These are phyloP conservation scores for Sicyos baderoa DNA, from an alignment of 306 rosid genomes.

Conservation along the genomic window DNA sequence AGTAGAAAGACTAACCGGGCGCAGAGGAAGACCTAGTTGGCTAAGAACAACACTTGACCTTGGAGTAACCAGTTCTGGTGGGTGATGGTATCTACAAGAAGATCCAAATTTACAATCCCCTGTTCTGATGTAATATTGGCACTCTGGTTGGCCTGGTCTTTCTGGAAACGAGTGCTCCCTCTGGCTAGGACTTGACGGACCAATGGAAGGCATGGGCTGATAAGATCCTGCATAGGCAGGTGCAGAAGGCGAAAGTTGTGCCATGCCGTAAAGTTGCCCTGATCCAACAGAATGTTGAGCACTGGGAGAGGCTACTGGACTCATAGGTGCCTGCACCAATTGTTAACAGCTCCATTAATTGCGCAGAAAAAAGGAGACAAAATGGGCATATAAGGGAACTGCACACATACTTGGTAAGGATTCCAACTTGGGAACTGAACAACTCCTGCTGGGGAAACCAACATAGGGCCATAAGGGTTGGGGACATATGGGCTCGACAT, in stretches of 20 bases:
- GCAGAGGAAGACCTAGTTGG: conserved; percentile 78
- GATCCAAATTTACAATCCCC: conserved; percentile 96
- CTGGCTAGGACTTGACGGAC: conserved; percentile 52
- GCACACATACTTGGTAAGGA: conserved; percentile 63
- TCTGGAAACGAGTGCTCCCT: conserved; percentile 74
- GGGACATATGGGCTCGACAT: conserved; percentile 63
- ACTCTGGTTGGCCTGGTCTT: conserved; percentile 90
- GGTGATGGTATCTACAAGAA: conserved; percentile 97
- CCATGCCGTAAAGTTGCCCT: conserved; percentile 53
- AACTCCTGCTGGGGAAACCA: conserved; percentile 68
- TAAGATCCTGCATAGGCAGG: conserved; percentile 48
- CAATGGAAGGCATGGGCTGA: conserved; percentile 54
- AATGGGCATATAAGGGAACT: conserved; percentile 21
- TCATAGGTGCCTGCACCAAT: conserved; percentile 53
- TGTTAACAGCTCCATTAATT: conserved; percentile 28
- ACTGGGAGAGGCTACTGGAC: conserved; percentile 59
- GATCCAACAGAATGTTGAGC: conserved; percentile 49
- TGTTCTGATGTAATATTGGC: conserved; percentile 85
- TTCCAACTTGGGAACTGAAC: conserved; percentile 70
- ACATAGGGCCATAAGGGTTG: conserved; percentile 65
- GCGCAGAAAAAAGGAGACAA: conserved; percentile 19
- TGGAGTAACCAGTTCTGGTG: conserved; percentile 48
- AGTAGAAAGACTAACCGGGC: conserved; percentile 53
- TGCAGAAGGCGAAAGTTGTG: conserved; percentile 48
- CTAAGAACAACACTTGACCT: conserved; percentile 48